Evolutionary conservation across 331 rosid genomes (phyloP).

Genomic region (Ulmus americana): DNA sequence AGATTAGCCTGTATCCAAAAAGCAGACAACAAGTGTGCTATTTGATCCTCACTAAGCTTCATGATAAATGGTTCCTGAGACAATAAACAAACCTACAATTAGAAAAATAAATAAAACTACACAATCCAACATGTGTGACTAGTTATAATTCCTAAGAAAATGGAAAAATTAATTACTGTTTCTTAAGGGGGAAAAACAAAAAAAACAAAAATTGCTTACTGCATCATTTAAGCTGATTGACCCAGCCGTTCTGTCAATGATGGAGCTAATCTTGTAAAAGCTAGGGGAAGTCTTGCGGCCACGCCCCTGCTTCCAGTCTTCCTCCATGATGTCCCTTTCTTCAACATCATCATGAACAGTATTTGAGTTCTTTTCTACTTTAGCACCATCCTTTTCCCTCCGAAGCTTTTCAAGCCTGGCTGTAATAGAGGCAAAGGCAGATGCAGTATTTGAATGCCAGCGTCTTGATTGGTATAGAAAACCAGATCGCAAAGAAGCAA

Average conservation of each 20-base stretch:
- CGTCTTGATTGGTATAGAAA: constrained; percentile 52
- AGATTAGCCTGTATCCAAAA: constrained; percentile 85
- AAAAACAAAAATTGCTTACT: constrained; percentile 30
- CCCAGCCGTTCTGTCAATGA: constrained; percentile 62
- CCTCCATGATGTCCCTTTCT: constrained; percentile 45
- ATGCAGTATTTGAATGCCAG: constrained; percentile 53
- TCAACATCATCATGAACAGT: constrained; percentile 37
- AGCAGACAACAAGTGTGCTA: constrained; percentile 73
- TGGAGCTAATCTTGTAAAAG: constrained; percentile 54
- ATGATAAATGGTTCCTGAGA: constrained; percentile 66
- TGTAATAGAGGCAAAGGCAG: constrained; percentile 78
- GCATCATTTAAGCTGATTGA: constrained; percentile 44
- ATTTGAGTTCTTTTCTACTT: constrained; percentile 38
- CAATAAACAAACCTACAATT: constrained; percentile 18
- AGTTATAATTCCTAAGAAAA: constrained; percentile 1
- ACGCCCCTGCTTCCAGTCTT: constrained; percentile 59
- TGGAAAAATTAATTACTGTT: constrained; percentile 34
- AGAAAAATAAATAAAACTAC: constrained; percentile 7
- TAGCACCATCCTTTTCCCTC: constrained; percentile 55
- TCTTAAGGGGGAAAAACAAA: constrained; percentile 18
- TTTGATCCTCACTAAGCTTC: constrained; percentile 88
- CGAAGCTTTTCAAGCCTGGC: constrained; percentile 94
- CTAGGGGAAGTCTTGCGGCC: constrained; percentile 59
- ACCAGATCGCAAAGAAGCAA: constrained; percentile 45
- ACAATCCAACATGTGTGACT: constrained; percentile 9